These are phyloP conservation scores for Psilocybe azurescens DNA, from an alignment of 768 basidiomycete species.

Conservation along the genomic window DNA sequence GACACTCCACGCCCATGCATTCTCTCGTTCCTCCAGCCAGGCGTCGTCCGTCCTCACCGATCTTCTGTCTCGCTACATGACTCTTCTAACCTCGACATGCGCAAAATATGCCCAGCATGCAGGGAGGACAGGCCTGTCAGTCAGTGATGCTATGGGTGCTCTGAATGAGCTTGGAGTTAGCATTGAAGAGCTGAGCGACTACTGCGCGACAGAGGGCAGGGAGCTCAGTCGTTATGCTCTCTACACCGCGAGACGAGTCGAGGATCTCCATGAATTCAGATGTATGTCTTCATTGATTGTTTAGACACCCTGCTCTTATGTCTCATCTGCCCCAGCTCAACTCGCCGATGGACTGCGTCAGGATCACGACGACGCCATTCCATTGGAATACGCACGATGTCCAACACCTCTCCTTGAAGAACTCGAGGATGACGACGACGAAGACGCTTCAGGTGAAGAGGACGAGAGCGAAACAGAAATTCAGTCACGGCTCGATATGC, in stretches of 20 bases:
- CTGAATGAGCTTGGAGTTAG: slow-evolving; percentile 79
- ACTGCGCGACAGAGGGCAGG: slow-evolving; percentile 65
- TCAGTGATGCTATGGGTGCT: slow-evolving; percentile 66
- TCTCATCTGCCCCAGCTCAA: slow-evolving; percentile 52
- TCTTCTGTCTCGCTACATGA: slow-evolving; percentile 75
- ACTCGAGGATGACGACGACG: slow-evolving; percentile 35
- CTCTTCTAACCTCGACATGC: slow-evolving; percentile 67
- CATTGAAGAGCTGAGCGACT: slow-evolving; percentile 72
- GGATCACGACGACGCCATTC: slow-evolving; percentile 60
- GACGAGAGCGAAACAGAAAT: slow-evolving; percentile 11
- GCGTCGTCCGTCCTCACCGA: slow-evolving; percentile 76
- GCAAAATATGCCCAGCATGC: slow-evolving; percentile 78
- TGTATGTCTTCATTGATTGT: slow-evolving; percentile 53
- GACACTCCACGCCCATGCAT: slow-evolving; percentile 78
- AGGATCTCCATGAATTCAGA: slow-evolving; percentile 77
- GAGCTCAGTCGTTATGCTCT: slow-evolving; percentile 73
- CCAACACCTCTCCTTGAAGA: slow-evolving; percentile 38
- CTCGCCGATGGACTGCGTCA: slow-evolving; percentile 61
- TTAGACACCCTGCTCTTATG: slow-evolving; percentile 26
- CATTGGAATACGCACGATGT: slow-evolving; percentile 50
- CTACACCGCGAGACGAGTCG: slow-evolving; percentile 65
- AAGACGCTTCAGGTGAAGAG: slow-evolving; percentile 20
- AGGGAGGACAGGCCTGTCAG: slow-evolving; percentile 62
- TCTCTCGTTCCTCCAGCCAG: slow-evolving; percentile 77
- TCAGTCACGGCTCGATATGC: slow-evolving; percentile 1